Conservation (phyloP, 495 filamentous ascomycete species). For the Xylaria cubensis region DNA sequence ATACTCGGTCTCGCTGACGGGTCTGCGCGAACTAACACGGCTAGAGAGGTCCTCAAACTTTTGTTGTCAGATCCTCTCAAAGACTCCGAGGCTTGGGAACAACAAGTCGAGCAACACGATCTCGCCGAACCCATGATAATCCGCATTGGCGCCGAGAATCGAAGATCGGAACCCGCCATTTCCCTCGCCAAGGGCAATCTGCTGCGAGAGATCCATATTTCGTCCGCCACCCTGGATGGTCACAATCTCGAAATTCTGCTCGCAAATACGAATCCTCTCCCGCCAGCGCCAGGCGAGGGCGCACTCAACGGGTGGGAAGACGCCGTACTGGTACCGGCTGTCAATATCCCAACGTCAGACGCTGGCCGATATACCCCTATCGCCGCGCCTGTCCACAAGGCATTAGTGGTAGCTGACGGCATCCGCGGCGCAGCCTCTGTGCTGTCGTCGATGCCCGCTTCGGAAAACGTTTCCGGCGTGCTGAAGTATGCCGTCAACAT, state of each 20-base stretch:
- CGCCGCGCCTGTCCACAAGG: conserved; percentile 84
- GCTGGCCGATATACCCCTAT: conserved; percentile 67
- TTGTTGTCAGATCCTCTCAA: conserved; percentile 81
- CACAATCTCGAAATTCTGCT: conserved; percentile 81
- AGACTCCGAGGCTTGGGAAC: conserved; percentile 72
- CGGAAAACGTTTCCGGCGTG: conserved; percentile 41
- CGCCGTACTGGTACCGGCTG: conserved; percentile 72
- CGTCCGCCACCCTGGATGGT: conserved; percentile 69
- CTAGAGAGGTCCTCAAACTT: conserved; percentile 67
- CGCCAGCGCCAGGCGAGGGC: conserved; percentile 45
- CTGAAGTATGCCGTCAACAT: conserved; percentile 53
- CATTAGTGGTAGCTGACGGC: conserved; percentile 76
- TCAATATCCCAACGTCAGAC: conserved; percentile 69
- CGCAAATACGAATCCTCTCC: conserved; percentile 57
- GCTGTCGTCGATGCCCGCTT: conserved; percentile 43
- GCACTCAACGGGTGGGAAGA: conserved; percentile 52
- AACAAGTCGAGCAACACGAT: conserved; percentile 60
- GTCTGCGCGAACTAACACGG: conserved; percentile 44
- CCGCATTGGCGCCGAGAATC: conserved; percentile 43
- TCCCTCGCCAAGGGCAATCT: conserved; percentile 40
- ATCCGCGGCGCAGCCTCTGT: conserved; percentile 52
- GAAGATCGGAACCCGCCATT: conserved; percentile 31
- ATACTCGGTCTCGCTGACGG: conserved; percentile 53
- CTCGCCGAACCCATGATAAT: conserved; percentile 52
- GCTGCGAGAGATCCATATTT: conserved; percentile 61